phyloP scores from a whole-genome alignment of 495 filamentous ascomycete genomes.

The Podospora fimiseda region DNA sequence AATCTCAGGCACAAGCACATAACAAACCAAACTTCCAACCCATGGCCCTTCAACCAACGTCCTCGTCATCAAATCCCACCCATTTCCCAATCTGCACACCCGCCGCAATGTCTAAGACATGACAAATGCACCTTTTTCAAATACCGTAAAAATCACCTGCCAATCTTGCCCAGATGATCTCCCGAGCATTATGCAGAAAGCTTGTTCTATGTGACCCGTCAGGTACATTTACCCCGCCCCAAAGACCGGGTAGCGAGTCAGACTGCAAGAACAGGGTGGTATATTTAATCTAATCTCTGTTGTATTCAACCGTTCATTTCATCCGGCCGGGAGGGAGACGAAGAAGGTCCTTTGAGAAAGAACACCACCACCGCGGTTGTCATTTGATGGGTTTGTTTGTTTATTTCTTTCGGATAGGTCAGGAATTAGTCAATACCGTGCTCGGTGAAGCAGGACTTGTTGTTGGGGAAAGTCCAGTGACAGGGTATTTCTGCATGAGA shows the following conservation, averaged over 20 bases:
- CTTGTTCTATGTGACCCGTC: not conserved
- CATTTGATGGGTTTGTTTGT: not conserved
- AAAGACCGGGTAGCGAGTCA: not conserved
- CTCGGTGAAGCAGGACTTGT: not conserved
- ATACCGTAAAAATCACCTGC: not conserved
- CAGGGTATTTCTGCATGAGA: not conserved
- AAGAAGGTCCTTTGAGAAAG: not conserved
- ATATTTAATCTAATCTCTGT: constrained; percentile 3
- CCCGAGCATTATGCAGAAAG: no score
- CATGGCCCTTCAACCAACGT: no score
- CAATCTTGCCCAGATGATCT: not conserved
- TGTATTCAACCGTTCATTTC: constrained; percentile 4
- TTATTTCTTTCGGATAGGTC: not conserved
- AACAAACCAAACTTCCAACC: no score
- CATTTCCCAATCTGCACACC: no score
- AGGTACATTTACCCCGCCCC: not conserved
- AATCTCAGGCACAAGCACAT: no score
- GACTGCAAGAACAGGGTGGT: constrained; percentile 1
- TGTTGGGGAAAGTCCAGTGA: not conserved
- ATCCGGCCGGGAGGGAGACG: not conserved
- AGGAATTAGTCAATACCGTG: constrained; percentile 7
- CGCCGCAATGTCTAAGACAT: not conserved
- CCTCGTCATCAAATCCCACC: no score
- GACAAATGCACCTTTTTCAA: not conserved
- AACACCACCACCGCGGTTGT: not conserved